These are phyloP conservation scores for Melastoma malabathricum DNA, from an alignment of 345 rosid species.

Conservation along the genomic window DNA sequence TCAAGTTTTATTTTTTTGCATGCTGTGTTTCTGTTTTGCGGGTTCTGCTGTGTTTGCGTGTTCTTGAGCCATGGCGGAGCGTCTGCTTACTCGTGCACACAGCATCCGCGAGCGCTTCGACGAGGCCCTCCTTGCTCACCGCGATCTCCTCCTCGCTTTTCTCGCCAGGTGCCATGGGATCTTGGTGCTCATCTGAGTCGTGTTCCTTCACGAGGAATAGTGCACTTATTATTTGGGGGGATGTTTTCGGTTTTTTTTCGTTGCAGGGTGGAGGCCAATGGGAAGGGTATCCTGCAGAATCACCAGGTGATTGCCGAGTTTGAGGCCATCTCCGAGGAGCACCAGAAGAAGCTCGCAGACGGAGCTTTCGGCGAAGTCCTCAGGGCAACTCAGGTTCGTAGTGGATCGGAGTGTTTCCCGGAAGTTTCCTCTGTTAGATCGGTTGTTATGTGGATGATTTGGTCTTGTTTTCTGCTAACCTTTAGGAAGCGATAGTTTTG, in stretches of 20 bases:
- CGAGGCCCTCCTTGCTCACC: slow-evolving; percentile 49
- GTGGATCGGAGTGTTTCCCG: too few relatives aligned
- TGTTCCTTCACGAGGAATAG: too few relatives aligned
- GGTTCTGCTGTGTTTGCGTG: too few relatives aligned
- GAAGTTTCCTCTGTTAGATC: background rate
- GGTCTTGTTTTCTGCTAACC: background rate
- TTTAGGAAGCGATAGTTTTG: slow-evolving; percentile 44
- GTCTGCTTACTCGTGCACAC: slow-evolving; percentile 42
- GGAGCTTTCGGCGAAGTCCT: slow-evolving; percentile 60
- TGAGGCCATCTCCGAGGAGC: slow-evolving; percentile 48
- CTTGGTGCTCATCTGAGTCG: slow-evolving; percentile 21
- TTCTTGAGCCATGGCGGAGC: slow-evolving; percentile 29
- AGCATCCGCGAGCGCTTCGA: slow-evolving; percentile 72
- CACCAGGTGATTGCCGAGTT: slow-evolving; percentile 68
- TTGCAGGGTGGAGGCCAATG: slow-evolving; percentile 60
- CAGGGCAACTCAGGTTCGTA: slow-evolving; percentile 49
- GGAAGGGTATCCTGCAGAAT: slow-evolving; percentile 71
- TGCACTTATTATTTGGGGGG: too few relatives aligned
- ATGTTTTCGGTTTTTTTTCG: slow-evolving; percentile 2
- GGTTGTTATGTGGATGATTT: background rate
- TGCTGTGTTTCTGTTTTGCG: too few relatives aligned
- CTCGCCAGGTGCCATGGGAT: slow-evolving; percentile 37
- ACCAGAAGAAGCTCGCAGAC: slow-evolving; percentile 33
- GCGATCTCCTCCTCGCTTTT: slow-evolving; percentile 57
- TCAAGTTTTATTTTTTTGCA: too few relatives aligned